A percentile compares a stretch with the other conserved stretches of the same genome.
phyloP scores from a whole-genome alignment of 306 rosid species.

The Mimosa pudica region DNA sequence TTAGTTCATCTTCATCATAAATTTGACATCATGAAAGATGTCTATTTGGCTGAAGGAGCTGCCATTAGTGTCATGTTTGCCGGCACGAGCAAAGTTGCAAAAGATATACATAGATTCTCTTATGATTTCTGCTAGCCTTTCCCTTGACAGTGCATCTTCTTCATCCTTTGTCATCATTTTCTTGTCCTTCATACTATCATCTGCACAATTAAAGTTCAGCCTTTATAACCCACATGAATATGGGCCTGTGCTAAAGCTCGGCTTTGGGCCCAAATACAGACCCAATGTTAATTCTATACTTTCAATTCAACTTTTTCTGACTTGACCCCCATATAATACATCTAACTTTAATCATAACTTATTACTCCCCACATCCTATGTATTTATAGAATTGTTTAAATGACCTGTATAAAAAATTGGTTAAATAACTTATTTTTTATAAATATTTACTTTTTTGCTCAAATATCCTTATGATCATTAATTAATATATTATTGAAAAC shows the following conservation, averaged over 20 bases:
- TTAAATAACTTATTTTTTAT: too few species aligned
- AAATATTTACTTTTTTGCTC: too few species aligned
- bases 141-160: conserved; percentile 40
- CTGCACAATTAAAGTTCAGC: conserved; percentile 25
- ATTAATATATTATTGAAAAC: too few species aligned
- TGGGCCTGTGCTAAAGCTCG: neutral
- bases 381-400: too few species aligned
- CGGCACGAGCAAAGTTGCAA: conserved; percentile 55
- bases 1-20: neutral
- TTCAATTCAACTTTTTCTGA: neutral
- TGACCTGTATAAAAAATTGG: too few species aligned
- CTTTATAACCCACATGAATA: neutral
- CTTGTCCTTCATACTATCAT: conserved; percentile 55
- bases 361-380: too few species aligned
- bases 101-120: conserved; percentile 59
- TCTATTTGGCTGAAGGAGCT: neutral
- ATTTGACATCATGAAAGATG: neutral
- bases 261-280: neutral
- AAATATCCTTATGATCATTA: too few species aligned
- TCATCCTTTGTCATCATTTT: conserved; percentile 38
- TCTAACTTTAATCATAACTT: too few species aligned
- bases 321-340: too few species aligned
- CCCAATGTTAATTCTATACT: neutral
- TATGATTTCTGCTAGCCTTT: conserved; percentile 45
- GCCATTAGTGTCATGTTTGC: conserved; percentile 41